These are phyloP conservation scores for Scutellaria barbata DNA, from an alignment of 257 asterid genomes.

Conservation along the genomic window DNA sequence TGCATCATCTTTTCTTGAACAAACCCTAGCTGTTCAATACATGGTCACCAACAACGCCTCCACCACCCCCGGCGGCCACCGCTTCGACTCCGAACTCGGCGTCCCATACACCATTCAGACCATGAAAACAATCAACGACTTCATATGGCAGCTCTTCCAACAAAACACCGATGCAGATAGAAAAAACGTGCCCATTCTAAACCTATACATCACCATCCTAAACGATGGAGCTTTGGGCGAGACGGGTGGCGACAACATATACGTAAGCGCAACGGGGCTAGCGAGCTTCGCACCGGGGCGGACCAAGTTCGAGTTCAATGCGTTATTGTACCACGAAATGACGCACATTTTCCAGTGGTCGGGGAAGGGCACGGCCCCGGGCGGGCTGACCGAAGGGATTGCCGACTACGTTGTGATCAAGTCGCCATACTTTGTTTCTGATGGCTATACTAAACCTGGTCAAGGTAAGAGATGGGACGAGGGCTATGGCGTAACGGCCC, in stretches of 20 bases:
- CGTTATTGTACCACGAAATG: slow-evolving; percentile 47
- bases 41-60: slow-evolving; percentile 27
- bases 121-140: not conserved
- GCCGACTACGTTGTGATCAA: slow-evolving; percentile 48
- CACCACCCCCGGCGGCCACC: slow-evolving; percentile 27
- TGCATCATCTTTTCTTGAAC: not conserved
- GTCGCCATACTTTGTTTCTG: not conserved
- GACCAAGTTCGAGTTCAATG: slow-evolving; percentile 17
- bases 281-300: not conserved
- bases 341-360: slow-evolving; percentile 55
- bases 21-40: not conserved
- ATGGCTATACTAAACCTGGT: slow-evolving; percentile 33
- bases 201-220: slow-evolving; percentile 25
- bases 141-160: slow-evolving; percentile 34
- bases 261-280: not conserved
- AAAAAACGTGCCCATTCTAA: slow-evolving; percentile 13
- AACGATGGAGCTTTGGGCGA: not conserved
- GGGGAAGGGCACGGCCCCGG: slow-evolving; percentile 42
- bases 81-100: slow-evolving; percentile 36
- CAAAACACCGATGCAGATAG: not conserved
- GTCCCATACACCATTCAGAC: not conserved
- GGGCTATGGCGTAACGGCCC: slow-evolving; percentile 46
- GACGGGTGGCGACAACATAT: slow-evolving; percentile 31
- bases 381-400: slow-evolving; percentile 47
- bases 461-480: slow-evolving; percentile 48